Evolutionary conservation across 2,329 filamentous ascomycete species (phyloP).

Genomic region (Alternaria hordeiaustralica): DNA sequence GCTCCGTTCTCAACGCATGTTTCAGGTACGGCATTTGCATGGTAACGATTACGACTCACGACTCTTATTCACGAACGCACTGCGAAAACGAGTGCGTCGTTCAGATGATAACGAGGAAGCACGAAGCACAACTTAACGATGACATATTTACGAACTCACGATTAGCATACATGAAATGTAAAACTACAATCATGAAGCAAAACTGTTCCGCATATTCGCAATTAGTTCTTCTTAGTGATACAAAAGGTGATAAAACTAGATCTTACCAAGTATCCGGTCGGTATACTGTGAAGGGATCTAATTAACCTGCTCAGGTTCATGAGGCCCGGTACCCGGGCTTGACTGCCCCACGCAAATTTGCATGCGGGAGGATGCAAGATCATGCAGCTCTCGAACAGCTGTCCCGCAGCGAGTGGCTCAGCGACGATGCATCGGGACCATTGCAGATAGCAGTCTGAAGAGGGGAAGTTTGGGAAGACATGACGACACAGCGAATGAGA

Average conservation of each 20-base stretch:
- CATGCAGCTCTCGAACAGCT: conserved; percentile 28
- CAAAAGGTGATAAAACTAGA: background rate
- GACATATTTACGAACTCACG: background rate
- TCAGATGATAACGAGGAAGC: background rate
- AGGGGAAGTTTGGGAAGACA: background rate
- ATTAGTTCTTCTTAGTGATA: background rate
- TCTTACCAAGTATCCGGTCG: background rate
- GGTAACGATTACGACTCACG: conserved; percentile 1
- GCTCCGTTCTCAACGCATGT: background rate
- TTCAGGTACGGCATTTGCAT: background rate
- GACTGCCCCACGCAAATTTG: conserved; percentile 15
- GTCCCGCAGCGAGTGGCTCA: conserved; percentile 35
- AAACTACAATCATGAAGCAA: conserved; percentile 2
- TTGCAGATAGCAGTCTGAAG: background rate
- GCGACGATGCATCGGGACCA: conserved; percentile 1
- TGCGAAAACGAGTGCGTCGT: background rate
- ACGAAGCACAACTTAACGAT: background rate
- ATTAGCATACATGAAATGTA: conserved; percentile 8
- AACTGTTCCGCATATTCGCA: background rate
- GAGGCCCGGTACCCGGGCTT: background rate
- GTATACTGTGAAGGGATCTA: background rate
- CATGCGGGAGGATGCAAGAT: conserved; percentile 18
- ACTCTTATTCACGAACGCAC: background rate
- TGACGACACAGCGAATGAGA: background rate
- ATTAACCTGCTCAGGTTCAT: background rate